These are phyloP conservation scores for Colletotrichum sp. DNA, from an alignment of 2,329 filamentous ascomycete genomes.

Conservation along the genomic window DNA sequence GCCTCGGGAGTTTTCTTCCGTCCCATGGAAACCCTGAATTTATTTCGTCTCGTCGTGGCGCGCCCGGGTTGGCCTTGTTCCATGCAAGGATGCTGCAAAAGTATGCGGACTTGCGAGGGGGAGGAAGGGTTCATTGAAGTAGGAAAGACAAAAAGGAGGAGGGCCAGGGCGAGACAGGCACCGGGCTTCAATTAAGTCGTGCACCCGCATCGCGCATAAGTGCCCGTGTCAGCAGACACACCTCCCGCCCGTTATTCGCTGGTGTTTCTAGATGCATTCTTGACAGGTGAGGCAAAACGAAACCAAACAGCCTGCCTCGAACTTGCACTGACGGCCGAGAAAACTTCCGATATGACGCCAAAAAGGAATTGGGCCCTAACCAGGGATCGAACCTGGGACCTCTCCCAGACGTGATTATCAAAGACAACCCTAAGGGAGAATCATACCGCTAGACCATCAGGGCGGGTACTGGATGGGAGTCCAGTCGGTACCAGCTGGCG, in stretches of 20 bases:
- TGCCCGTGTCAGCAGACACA: neutral
- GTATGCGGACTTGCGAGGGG: neutral
- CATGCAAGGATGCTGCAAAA: neutral
- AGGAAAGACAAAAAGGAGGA: neutral
- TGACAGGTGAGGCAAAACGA: neutral
- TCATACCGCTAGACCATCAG: slow-evolving; percentile 23
- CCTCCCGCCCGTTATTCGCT: neutral
- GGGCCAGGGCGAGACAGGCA: neutral
- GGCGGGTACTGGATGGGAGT: neutral
- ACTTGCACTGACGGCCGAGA: neutral
- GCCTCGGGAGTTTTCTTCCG: neutral
- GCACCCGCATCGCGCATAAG: neutral
- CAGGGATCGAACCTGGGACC: slow-evolving; percentile 22
- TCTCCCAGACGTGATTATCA: neutral
- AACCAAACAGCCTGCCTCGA: neutral
- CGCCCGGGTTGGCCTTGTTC: neutral
- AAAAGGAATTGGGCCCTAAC: slow-evolving; percentile 15
- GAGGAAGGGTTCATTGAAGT: neutral
- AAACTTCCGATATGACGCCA: neutral
- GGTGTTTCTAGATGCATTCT: neutral
- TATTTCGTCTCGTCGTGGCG: neutral
- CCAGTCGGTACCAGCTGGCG: neutral
- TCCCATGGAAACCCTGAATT: neutral
- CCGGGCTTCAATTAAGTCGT: neutral
- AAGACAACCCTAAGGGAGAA: slow-evolving; percentile 18